Evolutionary conservation across 2,329 filamentous ascomycete species (phyloP).

Genomic region (Verruconis gallopava): DNA sequence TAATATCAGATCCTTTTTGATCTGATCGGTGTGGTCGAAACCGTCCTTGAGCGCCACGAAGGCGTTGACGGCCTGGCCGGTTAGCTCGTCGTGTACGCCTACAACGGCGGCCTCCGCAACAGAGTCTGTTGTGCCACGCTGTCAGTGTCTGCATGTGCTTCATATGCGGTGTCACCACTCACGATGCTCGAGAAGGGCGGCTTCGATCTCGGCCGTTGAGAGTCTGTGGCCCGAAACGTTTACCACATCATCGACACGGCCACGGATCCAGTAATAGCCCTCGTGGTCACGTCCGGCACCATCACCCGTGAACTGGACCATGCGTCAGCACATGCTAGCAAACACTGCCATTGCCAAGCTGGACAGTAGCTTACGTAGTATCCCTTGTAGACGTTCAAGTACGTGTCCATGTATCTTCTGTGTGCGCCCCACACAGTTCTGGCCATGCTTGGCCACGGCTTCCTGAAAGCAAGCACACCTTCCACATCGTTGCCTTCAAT

Average conservation of each 20-base stretch:
- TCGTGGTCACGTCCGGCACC: conserved; percentile 93
- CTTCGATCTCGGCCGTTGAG: conserved; percentile 95
- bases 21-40: conserved; percentile 59
- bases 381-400: conserved; percentile 92
- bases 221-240: conserved; percentile 95
- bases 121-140: conserved; percentile 31
- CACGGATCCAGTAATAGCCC: conserved; percentile 99
- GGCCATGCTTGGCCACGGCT: conserved; percentile 97
- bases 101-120: conserved; percentile 94
- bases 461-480: conserved; percentile 92
- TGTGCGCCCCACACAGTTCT: conserved; percentile 96
- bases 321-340: background rate
- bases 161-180: conserved; percentile 21
- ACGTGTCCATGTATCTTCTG: conserved; percentile 98
- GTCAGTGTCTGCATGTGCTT: conserved; percentile 10
- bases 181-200: conserved; percentile 84
- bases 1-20: conserved; percentile 85
- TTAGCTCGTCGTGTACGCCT: conserved; percentile 83
- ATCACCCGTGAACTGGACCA: conserved; percentile 69
- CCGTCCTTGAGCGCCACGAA: conserved; percentile 89
- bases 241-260: conserved; percentile 95
- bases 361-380: conserved; percentile 65
- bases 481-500: conserved; percentile 93
- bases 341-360: background rate
- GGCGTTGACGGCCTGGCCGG: conserved; percentile 92